These are phyloP conservation scores for Ophiostoma angusticollis DNA, from an alignment of 2,329 filamentous ascomycete genomes.

Conservation along the genomic window DNA sequence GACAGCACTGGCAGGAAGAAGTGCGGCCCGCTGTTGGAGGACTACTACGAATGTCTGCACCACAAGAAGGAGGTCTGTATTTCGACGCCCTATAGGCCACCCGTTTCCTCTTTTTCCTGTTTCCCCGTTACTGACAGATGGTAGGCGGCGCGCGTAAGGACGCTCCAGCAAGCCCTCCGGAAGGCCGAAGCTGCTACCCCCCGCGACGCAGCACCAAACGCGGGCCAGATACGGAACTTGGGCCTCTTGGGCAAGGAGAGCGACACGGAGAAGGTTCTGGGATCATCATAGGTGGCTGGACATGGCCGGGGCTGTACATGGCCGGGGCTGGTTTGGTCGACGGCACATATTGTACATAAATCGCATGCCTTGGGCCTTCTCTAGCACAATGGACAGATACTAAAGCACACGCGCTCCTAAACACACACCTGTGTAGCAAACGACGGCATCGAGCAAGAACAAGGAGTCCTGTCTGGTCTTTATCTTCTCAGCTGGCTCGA, in stretches of 20 bases:
- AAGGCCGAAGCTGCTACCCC: conserved; percentile 63
- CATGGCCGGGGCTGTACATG: neutral
- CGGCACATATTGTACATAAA: conserved; percentile 10
- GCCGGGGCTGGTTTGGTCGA: too few species aligned
- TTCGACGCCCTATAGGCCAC: neutral
- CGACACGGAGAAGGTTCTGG: conserved; percentile 52
- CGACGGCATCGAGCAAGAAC: too few species aligned
- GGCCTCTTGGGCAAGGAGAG: conserved; percentile 77
- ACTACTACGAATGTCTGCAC: conserved; percentile 98
- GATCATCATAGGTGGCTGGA: conserved; percentile 12
- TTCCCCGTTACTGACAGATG: conserved; percentile 2
- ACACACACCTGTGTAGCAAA: too few species aligned
- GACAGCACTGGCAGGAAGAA: conserved; percentile 75
- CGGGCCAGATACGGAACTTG: conserved; percentile 76
- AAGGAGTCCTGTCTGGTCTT: too few species aligned
- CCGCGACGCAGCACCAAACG: conserved; percentile 68
- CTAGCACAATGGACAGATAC: conserved; percentile 3
- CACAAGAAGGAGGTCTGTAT: conserved; percentile 93
- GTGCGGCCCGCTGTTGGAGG: conserved; percentile 73
- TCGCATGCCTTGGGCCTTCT: conserved; percentile 1
- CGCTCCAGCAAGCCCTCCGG: conserved; percentile 74
- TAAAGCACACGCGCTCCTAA: too few species aligned
- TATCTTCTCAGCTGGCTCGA: too few species aligned
- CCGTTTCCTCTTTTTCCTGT: neutral
- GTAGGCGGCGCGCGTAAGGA: conserved; percentile 64